Evolutionary conservation across 768 basidiomycete genomes (phyloP), one percentile per base, ranked within the genome.

Genomic region (Hygrocybe coccinea): DNA sequence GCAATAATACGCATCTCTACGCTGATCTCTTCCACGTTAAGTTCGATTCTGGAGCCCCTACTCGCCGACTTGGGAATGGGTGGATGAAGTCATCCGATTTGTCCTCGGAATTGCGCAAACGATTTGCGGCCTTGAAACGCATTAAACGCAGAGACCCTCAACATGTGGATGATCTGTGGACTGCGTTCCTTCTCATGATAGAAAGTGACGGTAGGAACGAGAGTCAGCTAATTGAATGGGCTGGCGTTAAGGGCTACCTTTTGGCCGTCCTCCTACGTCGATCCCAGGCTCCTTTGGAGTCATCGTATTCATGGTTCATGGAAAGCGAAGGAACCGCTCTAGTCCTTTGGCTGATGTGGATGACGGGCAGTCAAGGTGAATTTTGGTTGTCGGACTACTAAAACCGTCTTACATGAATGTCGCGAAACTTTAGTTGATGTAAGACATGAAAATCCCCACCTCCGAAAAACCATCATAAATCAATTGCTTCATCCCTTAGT

Each of bases 151-250:
- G 56, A 50, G 41, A 22, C 11, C 7, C 15, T 15, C 3, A 22
- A 15, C 22, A 55, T 2, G 62, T 66, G 25, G 71, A 79, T 49
- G 80, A 81, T 59, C 67, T 83, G 14, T 84, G 83, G 83, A 76
- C 72, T 15, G 74, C 70, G 10, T 82, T 79, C 58, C 54, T 82
- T 35, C 81, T 84, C 68, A 59, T 82, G 45, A 64, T 76, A 21
- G 82, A 83, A 64, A 76, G 78, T 44, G 80, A 80, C 50, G 76
- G 76, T 19, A 64, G 66, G 56, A 82, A 82, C 56, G 68, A 71
- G 50, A 58, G 60, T 1, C 81, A 80, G 41, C 69, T 82, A 17
- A 46, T 69, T 19, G 55, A 62, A 19, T 80, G 77, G 74, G 79
- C 79, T 4, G 19, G 34, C 8, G n/a, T 58, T 22, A 43, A 50